Conservation (phyloP, 2,329 filamentous ascomycete genomes). For the Pestalotiopsis fici region DNA sequence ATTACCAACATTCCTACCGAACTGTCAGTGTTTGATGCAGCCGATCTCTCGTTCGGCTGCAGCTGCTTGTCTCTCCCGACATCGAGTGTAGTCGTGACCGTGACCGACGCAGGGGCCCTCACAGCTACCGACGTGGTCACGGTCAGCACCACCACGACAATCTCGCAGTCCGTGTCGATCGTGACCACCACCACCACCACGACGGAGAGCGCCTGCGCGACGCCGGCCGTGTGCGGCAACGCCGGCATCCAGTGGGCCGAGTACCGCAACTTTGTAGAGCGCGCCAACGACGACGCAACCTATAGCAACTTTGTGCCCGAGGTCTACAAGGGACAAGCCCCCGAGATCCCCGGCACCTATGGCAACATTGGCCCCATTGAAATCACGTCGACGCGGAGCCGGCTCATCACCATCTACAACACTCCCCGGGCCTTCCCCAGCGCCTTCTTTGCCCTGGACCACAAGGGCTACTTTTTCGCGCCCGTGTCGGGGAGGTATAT, state of each 20-base stretch:
- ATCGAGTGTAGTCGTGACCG: background rate
- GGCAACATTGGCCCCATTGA: background rate
- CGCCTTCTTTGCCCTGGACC: background rate
- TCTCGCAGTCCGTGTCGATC: background rate
- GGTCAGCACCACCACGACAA: background rate
- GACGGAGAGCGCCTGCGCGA: background rate
- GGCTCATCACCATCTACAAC: background rate
- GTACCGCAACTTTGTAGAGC: background rate
- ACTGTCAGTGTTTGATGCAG: background rate
- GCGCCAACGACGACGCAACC: background rate
- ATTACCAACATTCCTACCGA: background rate
- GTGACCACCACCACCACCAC: background rate
- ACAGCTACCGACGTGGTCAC: background rate
- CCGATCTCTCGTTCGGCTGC: background rate
- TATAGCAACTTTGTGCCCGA: background rate
- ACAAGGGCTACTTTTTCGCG: background rate
- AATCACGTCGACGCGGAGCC: background rate
- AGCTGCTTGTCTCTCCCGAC: background rate
- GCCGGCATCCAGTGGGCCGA: background rate
- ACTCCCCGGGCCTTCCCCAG: background rate
- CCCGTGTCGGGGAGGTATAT: background rate
- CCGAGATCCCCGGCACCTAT: background rate
- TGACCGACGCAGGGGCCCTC: background rate
- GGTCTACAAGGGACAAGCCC: background rate
- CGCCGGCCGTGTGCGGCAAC: background rate